Conservation (phyloP, 2,329 filamentous ascomycete genomes). For the Xylaria sp. region DNA sequence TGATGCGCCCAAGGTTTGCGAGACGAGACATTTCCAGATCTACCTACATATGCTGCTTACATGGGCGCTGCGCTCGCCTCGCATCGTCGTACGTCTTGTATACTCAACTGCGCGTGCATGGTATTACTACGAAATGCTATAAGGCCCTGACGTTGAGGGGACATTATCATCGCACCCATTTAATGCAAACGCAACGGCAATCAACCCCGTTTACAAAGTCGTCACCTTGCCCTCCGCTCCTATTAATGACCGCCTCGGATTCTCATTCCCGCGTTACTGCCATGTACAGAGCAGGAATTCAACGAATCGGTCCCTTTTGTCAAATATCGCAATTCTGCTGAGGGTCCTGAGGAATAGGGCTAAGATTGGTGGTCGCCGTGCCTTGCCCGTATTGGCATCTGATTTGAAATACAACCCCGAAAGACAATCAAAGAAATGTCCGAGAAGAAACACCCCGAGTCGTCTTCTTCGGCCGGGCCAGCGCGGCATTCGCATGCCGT, state of each 20-base stretch:
- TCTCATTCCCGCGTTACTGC: constrained; percentile 18
- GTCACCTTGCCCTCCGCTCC: constrained; percentile 10
- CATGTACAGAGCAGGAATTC: constrained; percentile 30
- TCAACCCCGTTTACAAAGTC: constrained; percentile 16
- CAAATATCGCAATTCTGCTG: constrained; percentile 16
- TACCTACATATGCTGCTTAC: neutral
- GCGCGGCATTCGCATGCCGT: constrained; percentile 56
- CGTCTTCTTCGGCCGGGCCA: constrained; percentile 51
- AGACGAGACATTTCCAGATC: constrained; percentile 13
- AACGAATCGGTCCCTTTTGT: constrained; percentile 17
- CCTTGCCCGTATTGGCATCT: constrained; percentile 11
- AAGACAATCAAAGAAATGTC: constrained; percentile 51
- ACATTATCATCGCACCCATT: constrained; percentile 23
- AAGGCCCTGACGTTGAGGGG: constrained; percentile 16
- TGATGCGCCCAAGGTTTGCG: constrained; percentile 15
- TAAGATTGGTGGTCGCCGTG: constrained; percentile 13
- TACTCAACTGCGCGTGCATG: constrained; percentile 18
- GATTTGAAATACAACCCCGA: constrained; percentile 30
- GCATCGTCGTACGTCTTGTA: constrained; percentile 23
- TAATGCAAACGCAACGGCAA: constrained; percentile 27
- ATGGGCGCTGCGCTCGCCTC: constrained; percentile 3
- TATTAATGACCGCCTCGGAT: constrained; percentile 21
- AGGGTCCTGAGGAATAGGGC: constrained; percentile 12
- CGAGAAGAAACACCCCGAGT: constrained; percentile 59
- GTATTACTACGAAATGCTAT: constrained; percentile 35